A percentile compares a stretch with the other conserved stretches of the same genome.
These are phyloP conservation scores for Psilocybe cyanescens DNA, from an alignment of 768 basidiomycete genomes.

Conservation along the genomic window DNA sequence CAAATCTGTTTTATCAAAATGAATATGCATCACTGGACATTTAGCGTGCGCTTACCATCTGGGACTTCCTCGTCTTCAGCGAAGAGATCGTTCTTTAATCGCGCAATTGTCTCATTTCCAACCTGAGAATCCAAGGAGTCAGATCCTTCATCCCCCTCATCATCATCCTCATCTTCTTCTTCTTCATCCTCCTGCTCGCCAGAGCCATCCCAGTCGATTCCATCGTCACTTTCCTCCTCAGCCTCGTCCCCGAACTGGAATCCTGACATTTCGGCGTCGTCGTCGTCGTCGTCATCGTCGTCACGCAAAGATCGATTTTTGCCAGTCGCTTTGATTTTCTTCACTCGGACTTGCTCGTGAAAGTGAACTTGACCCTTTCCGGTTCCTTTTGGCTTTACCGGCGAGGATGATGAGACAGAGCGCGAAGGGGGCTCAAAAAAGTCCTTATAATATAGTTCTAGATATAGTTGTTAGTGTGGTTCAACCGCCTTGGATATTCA, in stretches of 20 bases:
- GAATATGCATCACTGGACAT: conserved; percentile 11
- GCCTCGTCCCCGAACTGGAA: conserved; percentile 26
- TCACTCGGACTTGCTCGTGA: conserved; percentile 79
- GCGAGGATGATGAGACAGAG: conserved; percentile 17
- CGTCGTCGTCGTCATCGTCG: conserved; percentile 38
- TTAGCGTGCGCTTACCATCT: conserved; percentile 27
- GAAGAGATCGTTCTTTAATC: conserved; percentile 80
- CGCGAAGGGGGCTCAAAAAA: conserved; percentile 73
- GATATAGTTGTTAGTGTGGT: conserved; percentile 2
- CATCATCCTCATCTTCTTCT: conserved; percentile 49
- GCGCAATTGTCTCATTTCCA: conserved; percentile 56
- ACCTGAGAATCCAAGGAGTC: conserved; percentile 22
- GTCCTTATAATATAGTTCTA: conserved; percentile 73
- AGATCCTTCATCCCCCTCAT: conserved; percentile 45
- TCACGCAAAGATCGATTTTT: conserved; percentile 62
- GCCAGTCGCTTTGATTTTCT: conserved; percentile 75
- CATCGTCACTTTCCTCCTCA: conserved; percentile 23
- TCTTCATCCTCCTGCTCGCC: conserved; percentile 20
- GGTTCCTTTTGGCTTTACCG: conserved; percentile 16
- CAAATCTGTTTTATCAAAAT: conserved; percentile 45
- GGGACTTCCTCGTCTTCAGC: conserved; percentile 67
- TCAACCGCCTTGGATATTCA: background rate
- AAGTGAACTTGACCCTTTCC: conserved; percentile 68
- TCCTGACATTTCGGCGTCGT: conserved; percentile 27
- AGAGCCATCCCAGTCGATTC: conserved; percentile 21